Evolutionary conservation across 371 early-diverging fungal species (phyloP), one percentile per base, ranked within the genome.

Genomic region (Dichotomocladium elegans): DNA sequence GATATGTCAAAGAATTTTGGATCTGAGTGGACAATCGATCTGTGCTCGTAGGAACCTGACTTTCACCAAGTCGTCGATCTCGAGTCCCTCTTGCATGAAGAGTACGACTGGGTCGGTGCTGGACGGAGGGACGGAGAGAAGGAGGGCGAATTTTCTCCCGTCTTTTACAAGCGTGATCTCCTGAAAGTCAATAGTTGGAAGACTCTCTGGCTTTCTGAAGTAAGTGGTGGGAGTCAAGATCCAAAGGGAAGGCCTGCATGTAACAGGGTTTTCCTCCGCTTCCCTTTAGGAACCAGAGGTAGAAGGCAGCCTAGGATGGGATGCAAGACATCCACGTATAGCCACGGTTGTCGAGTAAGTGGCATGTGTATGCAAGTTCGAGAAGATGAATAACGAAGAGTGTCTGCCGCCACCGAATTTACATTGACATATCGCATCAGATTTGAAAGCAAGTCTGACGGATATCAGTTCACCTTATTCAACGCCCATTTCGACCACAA

Each of bases 61-160:
- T 35, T 59, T 53, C 66, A 75, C 28, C 81, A 81, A 66, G 41
- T 81, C 3, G 34, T 52, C 11, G 81, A 79, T 52, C 42, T 81
- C n/a, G 67, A 67, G n/a, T 52, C 63, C 6, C 55, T 77, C 12
- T 50, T 80, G 4, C 47, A 56, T 6, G 65, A 68, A 17, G 74
- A 79, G 15, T 81, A 79, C 49, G 62, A 61, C 1, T 77, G 78
- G 78, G 43, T 77, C 2, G 80, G 80, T 25, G 66, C 52, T 2
- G 81, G 81, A 14, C 62, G 80, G 27, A 51, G 60, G 7, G 78
- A 80, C 50, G 81, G 80, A 4, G 68, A 75, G 22, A 47, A 68
- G 34, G 47, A 65, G 29, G 79, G 79, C 7, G 77, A 80, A 53
- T 66, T 68, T 25, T 47, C 58, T 24, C 66, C 77, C 7, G 51